phyloP scores from a whole-genome alignment of 306 rosid species.

The Urtica urens region DNA sequence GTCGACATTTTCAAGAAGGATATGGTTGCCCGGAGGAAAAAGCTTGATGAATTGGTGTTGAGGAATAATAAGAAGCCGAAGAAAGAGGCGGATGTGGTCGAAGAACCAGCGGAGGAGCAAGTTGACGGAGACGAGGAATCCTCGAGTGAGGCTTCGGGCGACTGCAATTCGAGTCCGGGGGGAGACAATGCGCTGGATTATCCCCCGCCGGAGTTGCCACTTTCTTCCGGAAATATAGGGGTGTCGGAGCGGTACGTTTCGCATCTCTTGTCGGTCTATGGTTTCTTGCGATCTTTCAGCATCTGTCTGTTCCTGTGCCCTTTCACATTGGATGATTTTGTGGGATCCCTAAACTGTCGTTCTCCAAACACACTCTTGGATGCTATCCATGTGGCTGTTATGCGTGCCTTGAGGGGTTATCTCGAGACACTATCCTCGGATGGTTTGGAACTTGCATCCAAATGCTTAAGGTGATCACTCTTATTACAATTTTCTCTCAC shows the following conservation, averaged over 20 bases:
- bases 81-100: constrained; percentile 21
- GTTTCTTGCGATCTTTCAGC: constrained; percentile 74
- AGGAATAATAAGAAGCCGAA: constrained; percentile 8
- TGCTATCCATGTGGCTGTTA: constrained; percentile 62
- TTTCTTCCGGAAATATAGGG: constrained; percentile 70
- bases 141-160: constrained; percentile 34
- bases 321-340: constrained; percentile 78
- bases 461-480: constrained; percentile 74
- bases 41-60: constrained; percentile 31
- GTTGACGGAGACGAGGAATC: constrained; percentile 36
- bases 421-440: constrained; percentile 57
- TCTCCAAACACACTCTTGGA: constrained; percentile 51
- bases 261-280: constrained; percentile 65
- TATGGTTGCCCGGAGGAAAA: constrained; percentile 30
- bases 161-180: constrained; percentile 23
- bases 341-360: constrained; percentile 63
- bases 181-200: constrained; percentile 19
- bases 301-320: constrained; percentile 55
- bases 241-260: constrained; percentile 70
- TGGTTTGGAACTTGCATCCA: constrained; percentile 57
- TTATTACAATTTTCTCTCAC: too few species aligned
- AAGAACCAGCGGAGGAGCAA: constrained; percentile 17
- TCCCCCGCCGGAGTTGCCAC: constrained; percentile 46
- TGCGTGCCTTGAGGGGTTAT: constrained; percentile 58
- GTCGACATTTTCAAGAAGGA: constrained; percentile 30